Conservation (phyloP, 768 basidiomycete species). For the Agaricus bisporus region DNA sequence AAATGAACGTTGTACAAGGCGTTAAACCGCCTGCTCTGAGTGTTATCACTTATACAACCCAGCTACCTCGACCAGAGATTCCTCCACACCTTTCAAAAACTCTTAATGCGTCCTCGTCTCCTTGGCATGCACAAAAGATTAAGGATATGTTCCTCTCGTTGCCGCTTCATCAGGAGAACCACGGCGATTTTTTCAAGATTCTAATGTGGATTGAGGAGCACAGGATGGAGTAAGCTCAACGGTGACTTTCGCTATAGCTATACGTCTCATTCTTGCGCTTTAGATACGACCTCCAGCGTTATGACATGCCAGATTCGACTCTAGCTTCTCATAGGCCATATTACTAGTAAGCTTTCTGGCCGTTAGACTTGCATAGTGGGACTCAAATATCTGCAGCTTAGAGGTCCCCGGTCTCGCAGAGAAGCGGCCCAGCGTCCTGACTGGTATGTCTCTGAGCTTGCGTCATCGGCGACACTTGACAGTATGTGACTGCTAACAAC, state of each 20-base stretch:
- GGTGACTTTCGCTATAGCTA: neutral
- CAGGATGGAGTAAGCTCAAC: conserved; percentile 30
- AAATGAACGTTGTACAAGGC: conserved; percentile 33
- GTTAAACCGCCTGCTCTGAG: conserved; percentile 33
- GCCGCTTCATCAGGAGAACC: conserved; percentile 28
- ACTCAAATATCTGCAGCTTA: conserved; percentile 15
- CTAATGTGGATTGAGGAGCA: conserved; percentile 52
- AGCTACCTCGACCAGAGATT: conserved; percentile 32
- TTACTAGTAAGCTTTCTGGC: conserved; percentile 30
- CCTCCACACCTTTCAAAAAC: conserved; percentile 23
- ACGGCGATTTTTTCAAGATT: conserved; percentile 40
- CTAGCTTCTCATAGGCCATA: conserved; percentile 23
- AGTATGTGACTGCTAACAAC: neutral
- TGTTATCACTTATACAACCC: conserved; percentile 34
- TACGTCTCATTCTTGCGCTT: neutral
- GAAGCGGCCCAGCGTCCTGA: conserved; percentile 49
- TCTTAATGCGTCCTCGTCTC: conserved; percentile 21
- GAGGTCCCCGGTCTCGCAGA: conserved; percentile 45
- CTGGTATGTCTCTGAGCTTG: conserved; percentile 29
- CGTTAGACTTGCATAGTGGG: neutral
- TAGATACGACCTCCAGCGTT: conserved; percentile 35
- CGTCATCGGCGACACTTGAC: neutral
- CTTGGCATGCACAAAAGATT: conserved; percentile 25
- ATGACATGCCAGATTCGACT: conserved; percentile 28
- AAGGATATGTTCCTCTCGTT: conserved; percentile 32